Conservation (phyloP, 225 moss, liverwort and hornwort genomes). For the Polytrichum formosum region DNA sequence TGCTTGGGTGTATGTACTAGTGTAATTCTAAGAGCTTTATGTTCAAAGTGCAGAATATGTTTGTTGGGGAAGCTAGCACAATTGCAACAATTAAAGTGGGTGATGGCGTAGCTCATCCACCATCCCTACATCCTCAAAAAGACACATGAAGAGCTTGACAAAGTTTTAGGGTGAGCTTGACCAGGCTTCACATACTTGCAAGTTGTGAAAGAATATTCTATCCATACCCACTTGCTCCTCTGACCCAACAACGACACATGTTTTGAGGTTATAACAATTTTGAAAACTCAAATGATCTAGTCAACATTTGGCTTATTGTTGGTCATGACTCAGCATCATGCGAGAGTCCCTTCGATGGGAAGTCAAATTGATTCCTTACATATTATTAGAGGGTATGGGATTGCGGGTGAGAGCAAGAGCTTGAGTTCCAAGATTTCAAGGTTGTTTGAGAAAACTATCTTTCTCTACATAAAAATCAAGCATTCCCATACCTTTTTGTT, state of each 20-base stretch:
- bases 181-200: conserved; percentile 48
- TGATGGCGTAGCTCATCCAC: neutral
- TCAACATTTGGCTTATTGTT: no score
- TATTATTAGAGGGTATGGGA: no score
- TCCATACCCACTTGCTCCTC: conserved; percentile 39
- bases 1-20: neutral
- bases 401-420: no score
- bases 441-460: no score
- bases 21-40: neutral
- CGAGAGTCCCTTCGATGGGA: no score
- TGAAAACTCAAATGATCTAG: no score
- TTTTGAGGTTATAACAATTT: conserved; percentile 58
- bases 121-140: neutral
- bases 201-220: conserved; percentile 59
- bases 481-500: no score
- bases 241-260: conserved; percentile 47
- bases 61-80: neutral
- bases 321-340: no score
- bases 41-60: neutral
- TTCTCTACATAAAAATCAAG: no score
- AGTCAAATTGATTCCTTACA: no score
- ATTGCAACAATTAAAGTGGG: neutral
- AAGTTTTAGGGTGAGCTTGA: conserved; percentile 41
- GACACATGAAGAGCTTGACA: conserved; percentile 30
- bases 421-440: no score